Evolutionary conservation across 2,329 filamentous ascomycete species (phyloP).

Genomic region (Fusarium nodosum): DNA sequence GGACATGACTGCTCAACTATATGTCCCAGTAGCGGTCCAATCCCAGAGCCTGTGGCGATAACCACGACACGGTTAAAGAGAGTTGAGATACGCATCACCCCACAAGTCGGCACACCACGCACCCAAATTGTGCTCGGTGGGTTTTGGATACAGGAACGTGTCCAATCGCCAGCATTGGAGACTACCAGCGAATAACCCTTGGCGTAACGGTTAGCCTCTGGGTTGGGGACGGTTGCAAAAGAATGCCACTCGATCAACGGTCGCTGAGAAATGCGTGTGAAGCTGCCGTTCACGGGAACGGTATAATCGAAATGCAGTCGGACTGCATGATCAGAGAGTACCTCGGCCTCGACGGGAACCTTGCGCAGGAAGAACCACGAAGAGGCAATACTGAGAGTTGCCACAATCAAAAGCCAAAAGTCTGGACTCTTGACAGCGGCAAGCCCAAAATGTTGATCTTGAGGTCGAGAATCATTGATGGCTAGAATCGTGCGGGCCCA

Average conservation of each 20-base stretch:
- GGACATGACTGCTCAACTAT: constrained; percentile 65
- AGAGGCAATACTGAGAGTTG: constrained; percentile 75
- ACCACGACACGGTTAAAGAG: constrained; percentile 76
- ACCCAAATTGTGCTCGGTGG: constrained; percentile 75
- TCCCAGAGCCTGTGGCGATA: constrained; percentile 79
- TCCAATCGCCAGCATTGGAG: constrained; percentile 84
- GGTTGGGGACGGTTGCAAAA: constrained; percentile 79
- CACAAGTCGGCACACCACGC: constrained; percentile 74
- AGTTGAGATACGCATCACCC: constrained; percentile 75
- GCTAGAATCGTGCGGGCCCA: constrained; percentile 73
- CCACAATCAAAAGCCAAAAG: constrained; percentile 77
- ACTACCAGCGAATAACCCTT: constrained; percentile 76
- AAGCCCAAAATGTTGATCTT: constrained; percentile 52
- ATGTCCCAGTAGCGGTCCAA: constrained; percentile 75
- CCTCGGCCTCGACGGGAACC: constrained; percentile 73
- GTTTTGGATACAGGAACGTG: constrained; percentile 70
- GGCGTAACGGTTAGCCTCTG: constrained; percentile 51
- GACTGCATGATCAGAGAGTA: constrained; percentile 79
- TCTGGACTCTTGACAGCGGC: constrained; percentile 57
- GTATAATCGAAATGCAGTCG: constrained; percentile 77
- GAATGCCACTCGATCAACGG: constrained; percentile 80
- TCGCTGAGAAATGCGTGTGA: constrained; percentile 69
- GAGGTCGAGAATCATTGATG: constrained; percentile 59
- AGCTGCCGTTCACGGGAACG: constrained; percentile 63
- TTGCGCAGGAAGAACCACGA: constrained; percentile 81